Base-by-base conservation (phyloP, 2,329 filamentous ascomycete genomes). In the Ilyonectria robusta region DNA sequence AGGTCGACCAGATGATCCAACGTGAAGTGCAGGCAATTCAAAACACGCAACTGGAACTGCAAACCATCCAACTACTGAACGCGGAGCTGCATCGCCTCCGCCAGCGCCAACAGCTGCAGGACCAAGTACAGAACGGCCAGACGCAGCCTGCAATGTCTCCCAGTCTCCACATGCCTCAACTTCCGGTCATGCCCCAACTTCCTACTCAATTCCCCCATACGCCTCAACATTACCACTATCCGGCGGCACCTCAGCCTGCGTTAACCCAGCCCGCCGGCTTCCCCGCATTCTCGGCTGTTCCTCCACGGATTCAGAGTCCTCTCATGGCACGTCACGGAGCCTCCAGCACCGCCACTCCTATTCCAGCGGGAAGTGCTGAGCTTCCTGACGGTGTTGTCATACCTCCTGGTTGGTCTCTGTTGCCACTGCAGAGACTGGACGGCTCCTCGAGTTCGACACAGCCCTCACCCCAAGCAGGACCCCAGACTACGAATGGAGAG, bases 1-100 rank as follows among this genome's bases (percentile, higher is more conserved):
- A 91, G 46, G 85, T 94, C 15, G 91, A 94, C 71, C 87, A 91
- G 61, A 88, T 92, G 60, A 85, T 96, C 26, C 85, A 91, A 71
- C 87, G 89, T 62, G 92, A 95, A 75, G 85, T 93, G 37, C 85
- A 88, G 53, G 83, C 82, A 47, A 82, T 95, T 19, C 88, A 91
- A 51, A 76, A 87, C 37, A 88, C 89, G 17, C 88, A 92, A 57
- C 87, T 91, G 37, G 92, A 96, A 77, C 78, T 95, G 5, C 86
- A 89, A 54, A 82, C 88, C n/a, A 82, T 94, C n/a, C 87, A 91
- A 59, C 81, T 89, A 17, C 83, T 96, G 67, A 87, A 93, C 67
- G 81, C 83, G 21, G 93, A 96, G 77, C 79, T 96, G 56, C 84
- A 88, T 37, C 87, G 91, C 66, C 83, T 95, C 60, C 89, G 92